phyloP scores from a whole-genome alignment of 768 basidiomycete species.

The Tulasnella sp. region DNA sequence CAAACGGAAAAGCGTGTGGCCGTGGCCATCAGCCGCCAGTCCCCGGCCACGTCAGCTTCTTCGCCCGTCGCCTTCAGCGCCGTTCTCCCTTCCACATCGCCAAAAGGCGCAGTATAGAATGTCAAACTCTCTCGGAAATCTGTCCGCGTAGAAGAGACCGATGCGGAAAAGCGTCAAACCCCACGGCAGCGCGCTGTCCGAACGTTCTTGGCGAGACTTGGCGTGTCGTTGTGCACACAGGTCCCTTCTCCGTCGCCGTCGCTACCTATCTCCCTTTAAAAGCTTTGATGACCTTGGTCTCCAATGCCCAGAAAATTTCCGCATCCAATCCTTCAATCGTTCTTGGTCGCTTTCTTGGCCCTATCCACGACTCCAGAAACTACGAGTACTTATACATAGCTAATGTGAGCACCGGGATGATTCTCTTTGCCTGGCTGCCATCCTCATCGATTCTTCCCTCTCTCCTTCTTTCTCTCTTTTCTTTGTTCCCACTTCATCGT shows the following conservation, averaged over 20 bases:
- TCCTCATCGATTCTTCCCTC: background rate
- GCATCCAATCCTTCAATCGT: background rate
- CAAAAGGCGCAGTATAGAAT: background rate
- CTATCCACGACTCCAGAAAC: background rate
- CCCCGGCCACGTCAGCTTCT: background rate
- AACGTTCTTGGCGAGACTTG: background rate
- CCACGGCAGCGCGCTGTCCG: background rate
- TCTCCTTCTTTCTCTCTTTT: background rate
- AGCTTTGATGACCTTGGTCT: background rate
- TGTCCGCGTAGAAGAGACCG: background rate
- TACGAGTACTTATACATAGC: background rate
- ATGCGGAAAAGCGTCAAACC: background rate
- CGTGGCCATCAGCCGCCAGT: background rate
- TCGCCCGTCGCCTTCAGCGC: background rate
- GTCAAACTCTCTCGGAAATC: background rate
- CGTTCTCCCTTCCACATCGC: background rate
- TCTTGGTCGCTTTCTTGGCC: background rate
- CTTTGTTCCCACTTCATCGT: background rate
- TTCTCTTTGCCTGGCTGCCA: background rate
- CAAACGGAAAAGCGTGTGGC: background rate
- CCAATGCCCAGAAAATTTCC: background rate
- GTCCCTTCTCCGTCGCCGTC: background rate
- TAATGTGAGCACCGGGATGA: background rate
- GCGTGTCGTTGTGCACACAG: background rate
- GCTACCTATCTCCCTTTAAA: background rate